Percentiles rank a stretch among this genome's conserved stretches.
These are phyloP conservation scores for Mycosphaerella sp. DNA, from an alignment of 2,329 filamentous ascomycete species.

Conservation along the genomic window DNA sequence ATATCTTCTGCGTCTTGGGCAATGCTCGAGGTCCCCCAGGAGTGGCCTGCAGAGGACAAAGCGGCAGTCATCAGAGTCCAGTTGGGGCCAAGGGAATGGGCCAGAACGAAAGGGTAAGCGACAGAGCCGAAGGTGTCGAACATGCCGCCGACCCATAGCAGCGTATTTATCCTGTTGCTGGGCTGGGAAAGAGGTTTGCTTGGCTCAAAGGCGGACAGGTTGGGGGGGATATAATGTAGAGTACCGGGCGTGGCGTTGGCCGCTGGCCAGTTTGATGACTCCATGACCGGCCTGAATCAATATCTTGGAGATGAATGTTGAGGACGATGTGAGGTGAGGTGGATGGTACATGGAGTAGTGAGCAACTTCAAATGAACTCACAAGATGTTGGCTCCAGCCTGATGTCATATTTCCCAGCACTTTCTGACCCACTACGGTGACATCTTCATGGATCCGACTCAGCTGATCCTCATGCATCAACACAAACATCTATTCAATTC, in stretches of 20 bases:
- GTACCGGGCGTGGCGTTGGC: constrained; percentile 30
- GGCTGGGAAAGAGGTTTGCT: constrained; percentile 23
- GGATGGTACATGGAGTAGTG: too few relatives aligned
- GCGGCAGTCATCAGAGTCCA: constrained; percentile 47
- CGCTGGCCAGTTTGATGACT: constrained; percentile 4
- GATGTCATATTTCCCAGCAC: too few relatives aligned
- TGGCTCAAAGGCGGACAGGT: constrained; percentile 44
- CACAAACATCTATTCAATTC: too few relatives aligned
- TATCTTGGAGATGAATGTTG: too few relatives aligned
- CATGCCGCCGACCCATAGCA: constrained; percentile 66
- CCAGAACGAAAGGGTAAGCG: constrained; percentile 50
- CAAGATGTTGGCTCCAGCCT: too few relatives aligned
- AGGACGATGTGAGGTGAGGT: too few relatives aligned
- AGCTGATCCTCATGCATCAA: too few relatives aligned
- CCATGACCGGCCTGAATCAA: background rate
- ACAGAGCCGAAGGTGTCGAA: constrained; percentile 63
- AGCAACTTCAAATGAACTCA: too few relatives aligned
- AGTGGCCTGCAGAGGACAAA: constrained; percentile 46
- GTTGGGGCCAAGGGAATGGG: constrained; percentile 41
- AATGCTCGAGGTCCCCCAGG: constrained; percentile 51
- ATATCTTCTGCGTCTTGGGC: constrained; percentile 51
- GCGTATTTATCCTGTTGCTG: constrained; percentile 46
- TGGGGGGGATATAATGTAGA: constrained; percentile 39
- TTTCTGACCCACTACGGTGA: too few relatives aligned
- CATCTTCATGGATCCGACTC: too few relatives aligned